A percentile compares a stretch with the other conserved stretches of the same genome.
Conservation (phyloP, 495 filamentous ascomycete genomes). For the Hypoxylon lenormandii region DNA sequence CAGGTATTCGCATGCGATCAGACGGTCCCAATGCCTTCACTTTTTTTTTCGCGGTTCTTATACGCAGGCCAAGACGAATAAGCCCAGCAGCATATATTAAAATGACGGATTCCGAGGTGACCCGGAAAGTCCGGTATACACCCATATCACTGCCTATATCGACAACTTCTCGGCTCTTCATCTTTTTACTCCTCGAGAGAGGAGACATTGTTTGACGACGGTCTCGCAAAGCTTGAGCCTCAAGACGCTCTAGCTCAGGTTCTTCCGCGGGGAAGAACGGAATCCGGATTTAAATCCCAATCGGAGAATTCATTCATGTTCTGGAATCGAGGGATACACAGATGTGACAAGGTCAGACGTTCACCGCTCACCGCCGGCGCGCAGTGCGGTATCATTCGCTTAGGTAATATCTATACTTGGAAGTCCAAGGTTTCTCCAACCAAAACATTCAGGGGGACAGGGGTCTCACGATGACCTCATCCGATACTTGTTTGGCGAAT, state of each 20-base stretch:
- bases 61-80: not conserved
- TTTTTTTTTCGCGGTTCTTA: not conserved
- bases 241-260: constrained; percentile 17
- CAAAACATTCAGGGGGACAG: constrained; percentile 17
- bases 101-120: not conserved
- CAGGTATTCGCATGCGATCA: constrained; percentile 34
- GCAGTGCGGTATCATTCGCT: constrained; percentile 23
- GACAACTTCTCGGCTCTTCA: not conserved
- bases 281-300: constrained; percentile 31
- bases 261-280: constrained; percentile 27
- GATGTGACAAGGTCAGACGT: not conserved
- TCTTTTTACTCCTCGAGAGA: not conserved
- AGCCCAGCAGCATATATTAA: constrained; percentile 1
- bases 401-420: constrained; percentile 30
- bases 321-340: constrained; percentile 14
- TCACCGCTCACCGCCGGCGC: not conserved
- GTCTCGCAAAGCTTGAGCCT: constrained; percentile 30
- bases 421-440: constrained; percentile 20
- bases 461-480: constrained; percentile 40
- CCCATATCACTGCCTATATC: not conserved
- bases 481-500: constrained; percentile 30
- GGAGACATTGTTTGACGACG: constrained; percentile 1
- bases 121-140: constrained; percentile 18
- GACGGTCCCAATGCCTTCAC: not conserved
- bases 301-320: constrained; percentile 40